Evolutionary conservation across 1,284 basidiomycete species (phyloP), one percentile per base, ranked within the genome.

Genomic region (Heterobasidion occidentale): DNA sequence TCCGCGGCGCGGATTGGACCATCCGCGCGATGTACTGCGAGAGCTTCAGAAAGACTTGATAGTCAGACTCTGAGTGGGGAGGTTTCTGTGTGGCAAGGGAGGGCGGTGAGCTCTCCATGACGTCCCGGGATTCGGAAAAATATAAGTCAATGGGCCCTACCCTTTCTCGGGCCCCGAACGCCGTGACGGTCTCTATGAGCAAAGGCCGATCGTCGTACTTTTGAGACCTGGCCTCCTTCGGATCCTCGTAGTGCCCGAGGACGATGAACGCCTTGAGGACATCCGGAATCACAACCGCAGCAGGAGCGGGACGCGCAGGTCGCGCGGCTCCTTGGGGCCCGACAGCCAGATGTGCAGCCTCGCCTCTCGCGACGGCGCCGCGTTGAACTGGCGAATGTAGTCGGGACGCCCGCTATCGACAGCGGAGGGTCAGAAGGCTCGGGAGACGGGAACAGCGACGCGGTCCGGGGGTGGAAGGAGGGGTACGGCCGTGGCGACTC

Each of bases 11-110:
- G 8, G 76, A 72, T 59, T 83, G 74, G 12, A 88, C 65, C 71
- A 84, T 78, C 60, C 73, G 75, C 4, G 79, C 72, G 14, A 89
- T 69, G 64, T 88, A 78, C 60, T 88, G 85, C 11, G 85, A 81
- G 33, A 89, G 67, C 57, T 73, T 77, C 63, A 78, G 82, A 65
- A 78, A 90, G 3, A 84, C 83, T 9, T 72, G 64, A 67, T 76
- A 89, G 35, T 82, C 79, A 9, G 85, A 88, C 62, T 86, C 82
- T 11, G 80, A 80, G 65, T 88, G 82, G 2, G 84, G 81, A 12
- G 77, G 69, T 70, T 82, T 86, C 85, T 87, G 63, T 56, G 15
- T 46, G 51, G 20, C 5, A 33, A 49, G 49, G 55, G 53, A 54
- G 44, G 17, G 52, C 45, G n/a, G 7, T 42, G 38, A 27, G 42